A percentile compares a stretch with the other conserved stretches of the same genome.
phyloP scores from a whole-genome alignment of 345 rosid genomes.

The Corchorus olitorius region DNA sequence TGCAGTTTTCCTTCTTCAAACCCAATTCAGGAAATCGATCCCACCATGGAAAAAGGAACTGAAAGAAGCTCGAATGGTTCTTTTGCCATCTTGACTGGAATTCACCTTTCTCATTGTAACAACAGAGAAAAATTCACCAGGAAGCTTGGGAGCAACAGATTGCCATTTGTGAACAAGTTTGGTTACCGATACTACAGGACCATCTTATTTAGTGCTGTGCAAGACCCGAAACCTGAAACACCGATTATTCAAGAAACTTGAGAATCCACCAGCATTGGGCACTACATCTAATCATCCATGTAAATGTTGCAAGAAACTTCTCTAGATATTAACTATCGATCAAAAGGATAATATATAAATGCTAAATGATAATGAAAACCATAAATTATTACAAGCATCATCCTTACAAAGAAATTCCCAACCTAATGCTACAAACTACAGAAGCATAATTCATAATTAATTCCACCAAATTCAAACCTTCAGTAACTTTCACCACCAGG shows the following conservation, averaged over 20 bases:
- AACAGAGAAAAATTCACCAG: too few species aligned
- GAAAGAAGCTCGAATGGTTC: too few species aligned
- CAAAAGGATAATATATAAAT: neutral
- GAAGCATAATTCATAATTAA: neutral
- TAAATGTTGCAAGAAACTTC: neutral
- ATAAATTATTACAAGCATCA: neutral
- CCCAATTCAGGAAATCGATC: too few species aligned
- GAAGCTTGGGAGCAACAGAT: too few species aligned
- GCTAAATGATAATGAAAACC: neutral
- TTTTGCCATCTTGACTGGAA: too few species aligned
- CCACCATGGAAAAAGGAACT: too few species aligned
- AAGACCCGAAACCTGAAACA: slow-evolving; percentile 90
- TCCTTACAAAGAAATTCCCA: neutral
- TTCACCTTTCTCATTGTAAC: too few species aligned
- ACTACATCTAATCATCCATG: neutral
- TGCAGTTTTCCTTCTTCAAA: too few species aligned
- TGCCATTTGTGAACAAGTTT: too few species aligned
- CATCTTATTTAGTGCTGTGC: slow-evolving; percentile 94
- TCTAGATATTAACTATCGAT: neutral
- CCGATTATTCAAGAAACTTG: slow-evolving; percentile 6
- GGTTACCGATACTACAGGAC: slow-evolving; percentile 93
- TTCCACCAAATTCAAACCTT: slow-evolving; percentile 10
- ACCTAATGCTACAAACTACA: neutral
- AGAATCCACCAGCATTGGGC: neutral
- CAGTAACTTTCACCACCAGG: slow-evolving; percentile 88